Percentiles rank a stretch among this genome's conserved stretches.
Conservation (phyloP, 2,329 filamentous ascomycete species). For the Rutstroemia sp. region DNA sequence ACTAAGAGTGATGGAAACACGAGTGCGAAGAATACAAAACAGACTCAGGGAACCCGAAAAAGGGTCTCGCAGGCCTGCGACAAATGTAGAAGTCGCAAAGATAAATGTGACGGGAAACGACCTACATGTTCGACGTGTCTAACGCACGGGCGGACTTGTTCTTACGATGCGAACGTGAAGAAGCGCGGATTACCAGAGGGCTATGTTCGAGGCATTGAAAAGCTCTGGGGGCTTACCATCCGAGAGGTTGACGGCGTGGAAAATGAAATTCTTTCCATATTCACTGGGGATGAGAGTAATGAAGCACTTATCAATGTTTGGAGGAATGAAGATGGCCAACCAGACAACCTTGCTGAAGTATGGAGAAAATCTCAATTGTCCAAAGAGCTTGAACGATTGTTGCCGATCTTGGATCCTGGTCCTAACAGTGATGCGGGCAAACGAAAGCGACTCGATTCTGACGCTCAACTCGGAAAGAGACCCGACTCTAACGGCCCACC, state of each 20-base stretch:
- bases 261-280: conserved; percentile 37
- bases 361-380: conserved; percentile 29
- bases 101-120: conserved; percentile 54
- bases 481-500: background rate
- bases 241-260: conserved; percentile 41
- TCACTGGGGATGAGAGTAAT: conserved; percentile 34
- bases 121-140: conserved; percentile 56
- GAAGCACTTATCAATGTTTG: conserved; percentile 25
- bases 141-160: conserved; percentile 42
- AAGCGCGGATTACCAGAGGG: conserved; percentile 75
- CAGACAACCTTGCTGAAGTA: conserved; percentile 23
- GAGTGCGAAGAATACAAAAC: conserved; percentile 11
- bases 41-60: conserved; percentile 24
- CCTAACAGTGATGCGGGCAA: conserved; percentile 17
- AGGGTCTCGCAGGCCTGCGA: conserved; percentile 46
- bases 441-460: conserved; percentile 20
- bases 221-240: conserved; percentile 48
- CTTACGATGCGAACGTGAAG: conserved; percentile 66
- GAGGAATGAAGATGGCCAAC: conserved; percentile 23
- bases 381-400: conserved; percentile 25
- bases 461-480: conserved; percentile 14
- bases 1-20: background rate
- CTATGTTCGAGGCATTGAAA: conserved; percentile 66
- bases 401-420: conserved; percentile 23
- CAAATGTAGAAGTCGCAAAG: conserved; percentile 45